phyloP scores from a whole-genome alignment of 106 monocot genomes.

The Dendrobium chrysotoxum region DNA sequence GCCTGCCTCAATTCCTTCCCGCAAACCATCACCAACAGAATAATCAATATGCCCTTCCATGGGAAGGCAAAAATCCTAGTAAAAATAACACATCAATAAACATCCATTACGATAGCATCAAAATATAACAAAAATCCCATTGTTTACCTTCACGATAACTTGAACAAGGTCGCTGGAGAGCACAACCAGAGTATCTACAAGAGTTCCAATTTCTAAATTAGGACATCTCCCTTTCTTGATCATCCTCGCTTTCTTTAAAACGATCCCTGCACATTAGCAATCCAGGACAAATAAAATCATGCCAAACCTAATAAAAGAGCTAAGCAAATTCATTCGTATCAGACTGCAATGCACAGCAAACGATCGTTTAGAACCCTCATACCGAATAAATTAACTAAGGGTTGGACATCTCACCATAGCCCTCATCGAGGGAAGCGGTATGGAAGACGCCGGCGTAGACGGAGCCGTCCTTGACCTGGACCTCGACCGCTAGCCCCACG shows the following conservation, averaged over 20 bases:
- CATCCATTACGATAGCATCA: neutral
- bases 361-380: neutral
- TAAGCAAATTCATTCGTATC: neutral
- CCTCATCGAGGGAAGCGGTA: conserved; percentile 40
- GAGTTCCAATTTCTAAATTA: conserved; percentile 22
- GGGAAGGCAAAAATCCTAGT: conserved; percentile 14
- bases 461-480: conserved; percentile 68
- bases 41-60: neutral
- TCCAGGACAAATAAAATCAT: neutral
- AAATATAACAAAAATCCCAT: conserved; percentile 1
- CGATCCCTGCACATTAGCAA: conserved; percentile 31
- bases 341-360: neutral
- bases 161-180: conserved; percentile 42
- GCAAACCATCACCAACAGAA: neutral
- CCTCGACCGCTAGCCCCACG: conserved; percentile 54
- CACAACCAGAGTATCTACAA: conserved; percentile 48
- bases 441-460: conserved; percentile 66
- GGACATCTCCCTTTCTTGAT: conserved; percentile 28
- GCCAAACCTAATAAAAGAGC: neutral
- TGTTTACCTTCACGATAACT: conserved; percentile 43
- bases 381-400: neutral
- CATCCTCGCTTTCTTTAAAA: conserved; percentile 56
- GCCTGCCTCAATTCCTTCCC: neutral
- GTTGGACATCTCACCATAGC: conserved; percentile 22
- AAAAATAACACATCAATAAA: neutral